Conservation (phyloP, 1,284 basidiomycete species). For the Xanthoconium separans region DNA sequence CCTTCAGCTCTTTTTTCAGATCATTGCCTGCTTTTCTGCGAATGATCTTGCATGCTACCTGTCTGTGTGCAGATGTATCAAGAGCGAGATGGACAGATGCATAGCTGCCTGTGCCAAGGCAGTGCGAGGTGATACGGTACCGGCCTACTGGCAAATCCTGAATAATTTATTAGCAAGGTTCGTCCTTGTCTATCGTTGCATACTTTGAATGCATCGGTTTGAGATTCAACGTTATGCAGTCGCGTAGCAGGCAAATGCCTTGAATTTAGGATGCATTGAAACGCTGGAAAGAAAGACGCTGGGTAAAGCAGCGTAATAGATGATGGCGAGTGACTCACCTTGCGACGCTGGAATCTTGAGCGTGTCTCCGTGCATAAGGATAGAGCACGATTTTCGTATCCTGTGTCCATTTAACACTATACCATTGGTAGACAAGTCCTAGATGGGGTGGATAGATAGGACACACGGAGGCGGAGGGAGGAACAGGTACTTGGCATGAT, state of each 20-base stretch:
- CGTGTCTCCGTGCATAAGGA: slow-evolving; percentile 73
- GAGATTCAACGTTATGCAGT: slow-evolving; percentile 59
- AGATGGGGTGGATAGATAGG: slow-evolving; percentile 1
- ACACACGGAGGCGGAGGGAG: neutral
- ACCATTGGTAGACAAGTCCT: slow-evolving; percentile 82
- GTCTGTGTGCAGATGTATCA: slow-evolving; percentile 58
- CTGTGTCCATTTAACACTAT: slow-evolving; percentile 67
- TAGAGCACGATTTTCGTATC: slow-evolving; percentile 60
- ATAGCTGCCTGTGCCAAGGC: slow-evolving; percentile 77
- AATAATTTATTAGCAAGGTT: slow-evolving; percentile 15
- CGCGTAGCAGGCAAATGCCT: slow-evolving; percentile 49
- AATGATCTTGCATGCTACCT: slow-evolving; percentile 84
- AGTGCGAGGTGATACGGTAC: slow-evolving; percentile 71
- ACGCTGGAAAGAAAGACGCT: slow-evolving; percentile 42
- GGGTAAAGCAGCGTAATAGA: slow-evolving; percentile 6
- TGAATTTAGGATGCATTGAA: slow-evolving; percentile 61
- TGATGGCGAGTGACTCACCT: slow-evolving; percentile 35
- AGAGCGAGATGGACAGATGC: slow-evolving; percentile 77
- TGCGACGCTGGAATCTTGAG: slow-evolving; percentile 66
- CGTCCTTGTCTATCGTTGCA: slow-evolving; percentile 9
- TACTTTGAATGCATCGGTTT: slow-evolving; percentile 53
- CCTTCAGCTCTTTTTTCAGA: slow-evolving; percentile 65
- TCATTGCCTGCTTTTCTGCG: slow-evolving; percentile 56
- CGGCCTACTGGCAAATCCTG: slow-evolving; percentile 48
- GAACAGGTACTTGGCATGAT: slow-evolving; percentile 61